These are phyloP conservation scores for Fusarium sp. DNA, from an alignment of 2,329 filamentous ascomycete species.

Conservation along the genomic window DNA sequence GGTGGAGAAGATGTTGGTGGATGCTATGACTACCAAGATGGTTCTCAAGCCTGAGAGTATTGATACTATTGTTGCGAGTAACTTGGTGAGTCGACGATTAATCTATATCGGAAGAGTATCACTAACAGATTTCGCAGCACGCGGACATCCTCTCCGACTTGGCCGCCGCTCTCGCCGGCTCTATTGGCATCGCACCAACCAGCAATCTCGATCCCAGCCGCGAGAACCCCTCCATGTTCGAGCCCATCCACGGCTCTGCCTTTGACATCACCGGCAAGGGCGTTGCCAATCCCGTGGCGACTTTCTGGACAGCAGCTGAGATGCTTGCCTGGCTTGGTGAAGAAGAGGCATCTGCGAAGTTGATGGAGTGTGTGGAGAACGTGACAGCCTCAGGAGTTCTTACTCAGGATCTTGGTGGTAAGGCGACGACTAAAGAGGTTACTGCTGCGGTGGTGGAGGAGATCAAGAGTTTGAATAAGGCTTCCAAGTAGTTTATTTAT, in stretches of 20 bases:
- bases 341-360: conserved; percentile 60
- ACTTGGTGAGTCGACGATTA: conserved; percentile 55
- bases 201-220: conserved; percentile 74
- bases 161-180: conserved; percentile 76
- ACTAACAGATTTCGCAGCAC: conserved; percentile 46
- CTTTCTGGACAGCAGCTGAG: conserved; percentile 70
- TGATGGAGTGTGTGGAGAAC: conserved; percentile 66
- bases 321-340: conserved; percentile 71
- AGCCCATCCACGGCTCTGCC: conserved; percentile 71
- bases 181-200: conserved; percentile 79
- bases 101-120: fast-evolving
- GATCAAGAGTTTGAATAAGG: conserved; percentile 40
- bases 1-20: conserved; percentile 75
- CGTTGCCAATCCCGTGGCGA: conserved; percentile 68
- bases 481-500: neutral
- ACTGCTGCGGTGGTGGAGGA: conserved; percentile 52
- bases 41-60: conserved; percentile 69
- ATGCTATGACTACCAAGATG: conserved; percentile 76
- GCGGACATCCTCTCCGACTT: conserved; percentile 79
- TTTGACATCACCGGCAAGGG: conserved; percentile 71
- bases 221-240: conserved; percentile 69
- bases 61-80: conserved; percentile 74
- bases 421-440: conserved; percentile 54
- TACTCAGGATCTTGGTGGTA: conserved; percentile 67
- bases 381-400: conserved; percentile 66